Conservation (phyloP, 768 basidiomycete genomes). For the Floccularia luteovirens region DNA sequence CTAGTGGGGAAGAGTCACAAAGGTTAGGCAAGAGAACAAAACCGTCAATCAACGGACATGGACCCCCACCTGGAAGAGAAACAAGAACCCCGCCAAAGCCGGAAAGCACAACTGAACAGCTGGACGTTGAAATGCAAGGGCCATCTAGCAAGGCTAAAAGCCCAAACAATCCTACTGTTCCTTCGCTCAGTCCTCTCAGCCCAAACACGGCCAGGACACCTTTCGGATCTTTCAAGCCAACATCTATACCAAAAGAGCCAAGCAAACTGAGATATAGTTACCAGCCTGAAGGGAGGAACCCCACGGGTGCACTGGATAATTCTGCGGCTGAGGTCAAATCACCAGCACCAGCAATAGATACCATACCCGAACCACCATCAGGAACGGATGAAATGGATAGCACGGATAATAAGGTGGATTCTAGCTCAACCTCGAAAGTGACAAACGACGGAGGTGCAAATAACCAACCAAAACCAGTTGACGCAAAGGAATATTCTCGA, state of each 20-base stretch:
- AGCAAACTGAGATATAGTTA: conserved; percentile 74
- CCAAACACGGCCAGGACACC: conserved; percentile 11
- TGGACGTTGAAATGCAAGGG: not conserved
- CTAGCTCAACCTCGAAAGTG: too few relatives aligned
- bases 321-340: conserved; percentile 9
- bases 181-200: not conserved
- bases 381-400: not conserved
- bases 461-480: too few relatives aligned
- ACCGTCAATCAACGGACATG: conserved; percentile 20
- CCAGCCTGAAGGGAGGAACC: conserved; percentile 38
- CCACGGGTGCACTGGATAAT: conserved; percentile 15
- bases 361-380: too few relatives aligned
- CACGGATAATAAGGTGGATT: too few relatives aligned
- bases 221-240: conserved; percentile 35
- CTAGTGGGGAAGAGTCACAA: conserved; percentile 30
- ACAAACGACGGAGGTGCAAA: too few relatives aligned
- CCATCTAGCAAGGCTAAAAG: too few relatives aligned
- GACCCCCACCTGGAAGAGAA: too few relatives aligned
- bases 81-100: conserved; percentile 6
- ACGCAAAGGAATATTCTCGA: conserved; percentile 23
- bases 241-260: conserved; percentile 60
- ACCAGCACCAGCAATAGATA: too few relatives aligned
- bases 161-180: not conserved
- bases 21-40: conserved; percentile 42
- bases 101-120: not conserved